These are phyloP conservation scores for Wallacemonas sp. DNA, from an alignment of 208 protist genomes.

Conservation along the genomic window DNA sequence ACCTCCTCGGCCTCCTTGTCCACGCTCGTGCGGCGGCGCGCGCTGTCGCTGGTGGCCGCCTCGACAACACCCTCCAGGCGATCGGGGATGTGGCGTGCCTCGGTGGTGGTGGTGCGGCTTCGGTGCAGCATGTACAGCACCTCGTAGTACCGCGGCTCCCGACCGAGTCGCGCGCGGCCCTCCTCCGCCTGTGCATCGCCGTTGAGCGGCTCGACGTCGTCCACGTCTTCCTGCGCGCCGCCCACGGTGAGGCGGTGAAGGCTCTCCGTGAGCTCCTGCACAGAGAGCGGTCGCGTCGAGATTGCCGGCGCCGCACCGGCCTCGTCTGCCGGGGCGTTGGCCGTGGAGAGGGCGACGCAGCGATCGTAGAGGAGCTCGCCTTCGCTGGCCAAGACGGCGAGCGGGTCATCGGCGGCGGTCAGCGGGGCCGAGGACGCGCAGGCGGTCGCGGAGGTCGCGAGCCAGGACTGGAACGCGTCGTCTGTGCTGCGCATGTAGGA, in stretches of 20 bases:
- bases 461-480: background rate
- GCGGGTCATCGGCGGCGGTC: background rate
- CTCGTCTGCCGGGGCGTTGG: too few relatives aligned
- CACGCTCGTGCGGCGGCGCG: background rate
- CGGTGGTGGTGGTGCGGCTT: background rate
- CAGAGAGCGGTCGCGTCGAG: background rate
- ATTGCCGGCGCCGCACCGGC: background rate
- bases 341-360: background rate
- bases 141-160: conserved; percentile 15
- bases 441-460: background rate
- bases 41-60: background rate
- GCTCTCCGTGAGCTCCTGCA: conserved; percentile 5
- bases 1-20: background rate
- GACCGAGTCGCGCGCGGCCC: background rate
- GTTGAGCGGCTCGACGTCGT: background rate
- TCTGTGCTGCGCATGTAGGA: background rate
- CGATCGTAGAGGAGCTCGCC: conserved; percentile 2
- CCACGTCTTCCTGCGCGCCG: background rate
- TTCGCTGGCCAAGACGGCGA: background rate
- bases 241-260: background rate
- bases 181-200: background rate
- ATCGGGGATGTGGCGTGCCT: background rate
- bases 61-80: background rate
- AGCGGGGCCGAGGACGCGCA: background rate
- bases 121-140: conserved; percentile 13